phyloP scores from a whole-genome alignment of 2,329 filamentous ascomycete genomes.

The Massarina eburnea region DNA sequence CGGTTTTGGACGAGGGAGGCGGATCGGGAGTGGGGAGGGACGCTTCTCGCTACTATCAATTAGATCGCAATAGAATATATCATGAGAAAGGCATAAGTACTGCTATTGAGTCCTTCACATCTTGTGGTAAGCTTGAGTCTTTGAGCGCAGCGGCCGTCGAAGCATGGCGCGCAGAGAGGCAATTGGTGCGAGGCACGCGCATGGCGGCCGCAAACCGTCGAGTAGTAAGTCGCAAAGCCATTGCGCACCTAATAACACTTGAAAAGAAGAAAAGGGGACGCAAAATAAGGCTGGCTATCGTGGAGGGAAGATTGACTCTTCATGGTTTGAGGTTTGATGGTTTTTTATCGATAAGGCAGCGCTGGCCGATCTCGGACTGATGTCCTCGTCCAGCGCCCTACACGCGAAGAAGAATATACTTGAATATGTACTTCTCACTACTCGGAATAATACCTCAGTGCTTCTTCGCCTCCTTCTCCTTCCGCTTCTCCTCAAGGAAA shows the following conservation, averaged over 20 bases:
- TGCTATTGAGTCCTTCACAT: slow-evolving; percentile 46
- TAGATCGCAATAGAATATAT: slow-evolving; percentile 6
- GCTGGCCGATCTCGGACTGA: slow-evolving; percentile 7
- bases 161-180: slow-evolving; percentile 37
- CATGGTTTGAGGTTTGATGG: slow-evolving; percentile 2
- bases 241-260: slow-evolving; percentile 6
- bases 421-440: not conserved
- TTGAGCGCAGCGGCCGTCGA: slow-evolving; percentile 42
- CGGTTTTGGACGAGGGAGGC: slow-evolving; percentile 70
- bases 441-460: slow-evolving; percentile 19
- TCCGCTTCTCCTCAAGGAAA: slow-evolving; percentile 27
- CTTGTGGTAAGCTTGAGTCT: slow-evolving; percentile 44
- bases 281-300: slow-evolving; percentile 2
- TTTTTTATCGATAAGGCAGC: slow-evolving; percentile 11
- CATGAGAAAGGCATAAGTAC: slow-evolving; percentile 21
- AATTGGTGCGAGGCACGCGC: slow-evolving; percentile 26
- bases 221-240: slow-evolving; percentile 37
- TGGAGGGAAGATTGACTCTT: slow-evolving; percentile 8
- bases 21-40: slow-evolving; percentile 71
- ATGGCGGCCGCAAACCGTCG: slow-evolving; percentile 26
- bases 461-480: slow-evolving; percentile 38
- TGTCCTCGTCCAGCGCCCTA: not conserved
- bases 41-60: slow-evolving; percentile 30
- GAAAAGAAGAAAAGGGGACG: not conserved
- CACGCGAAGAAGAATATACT: not conserved